phyloP scores from a whole-genome alignment of 345 rosid species.

The Populus davidiana region DNA sequence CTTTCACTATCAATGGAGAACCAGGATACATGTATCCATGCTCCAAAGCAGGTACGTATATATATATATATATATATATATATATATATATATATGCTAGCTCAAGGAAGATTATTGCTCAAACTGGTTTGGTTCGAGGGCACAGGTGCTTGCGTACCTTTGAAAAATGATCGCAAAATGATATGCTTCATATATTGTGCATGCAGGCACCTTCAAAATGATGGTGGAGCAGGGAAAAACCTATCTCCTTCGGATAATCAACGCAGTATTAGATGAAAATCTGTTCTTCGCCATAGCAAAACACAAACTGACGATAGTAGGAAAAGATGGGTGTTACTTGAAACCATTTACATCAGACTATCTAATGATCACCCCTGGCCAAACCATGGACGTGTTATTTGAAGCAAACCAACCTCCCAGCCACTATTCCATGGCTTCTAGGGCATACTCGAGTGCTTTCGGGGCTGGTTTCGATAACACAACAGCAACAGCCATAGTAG shows the following conservation, averaged over 20 bases:
- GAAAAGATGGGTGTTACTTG: conserved; percentile 22
- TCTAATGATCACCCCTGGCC: conserved; percentile 19
- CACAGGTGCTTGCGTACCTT: background rate
- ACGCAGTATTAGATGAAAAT: conserved; percentile 14
- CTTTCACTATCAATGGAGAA: conserved; percentile 9
- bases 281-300: conserved; percentile 23
- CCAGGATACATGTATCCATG: conserved; percentile 1
- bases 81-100: background rate
- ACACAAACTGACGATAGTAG: conserved; percentile 25
- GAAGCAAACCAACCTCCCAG: conserved; percentile 14
- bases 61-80: background rate
- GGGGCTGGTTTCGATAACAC: conserved; percentile 19
- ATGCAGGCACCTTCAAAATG: background rate
- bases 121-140: background rate
- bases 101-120: background rate
- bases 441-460: conserved; percentile 12
- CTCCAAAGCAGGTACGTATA: background rate
- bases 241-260: conserved; percentile 23
- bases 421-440: conserved; percentile 20
- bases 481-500: conserved; percentile 19
- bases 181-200: background rate
- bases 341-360: conserved; percentile 16
- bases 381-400: conserved; percentile 25
- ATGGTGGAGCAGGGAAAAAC: conserved; percentile 6
- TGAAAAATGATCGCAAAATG: background rate